Evolutionary conservation across 2,329 filamentous ascomycete genomes (phyloP), one percentile per base, ranked within the genome.

Genomic region (Allantophomopsis lycopodina): DNA sequence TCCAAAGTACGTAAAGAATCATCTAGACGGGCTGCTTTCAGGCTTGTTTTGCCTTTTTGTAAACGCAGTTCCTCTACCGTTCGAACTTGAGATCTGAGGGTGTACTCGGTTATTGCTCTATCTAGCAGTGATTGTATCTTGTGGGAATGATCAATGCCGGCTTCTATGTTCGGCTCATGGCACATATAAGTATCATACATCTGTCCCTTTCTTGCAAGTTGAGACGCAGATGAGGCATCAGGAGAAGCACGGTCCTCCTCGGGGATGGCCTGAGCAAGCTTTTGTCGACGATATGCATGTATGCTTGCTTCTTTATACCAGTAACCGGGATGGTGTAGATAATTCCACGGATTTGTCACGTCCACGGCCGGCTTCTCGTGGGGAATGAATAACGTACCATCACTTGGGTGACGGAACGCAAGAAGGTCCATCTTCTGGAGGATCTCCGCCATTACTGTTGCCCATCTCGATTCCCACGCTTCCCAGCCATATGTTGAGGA

Each of bases 401-500:
- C 23, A 12, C 23, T 28, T 28, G 23, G 23, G 11, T 12, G 23
- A 28, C 23, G 60, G 14, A 78, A 59, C 28, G 69, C 69, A 2
- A 63, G 60, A 11, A 76, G 61, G 15, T 66, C 63, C 18, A 67
- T 61, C 44, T 65, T 71, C 44, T 74, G 67, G 14, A 79, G 66
- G 44, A 79, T 53, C 35, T 73, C 65, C 2, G 73, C 75, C 76
- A 80, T 79, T 11, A 76, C 61, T 16, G 63, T 63, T 13, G 73
- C 69, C 76, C 76, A 80, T 41, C 83, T 73, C 32, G 84, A 78
- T 60, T 94, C 83, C 88, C 89, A 98, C 2, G 89, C 88, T 52
- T 86, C 75, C 84, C 88, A 96, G 5, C 86, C 85, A 56, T 96
- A 96, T 48, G 85, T 94, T 23, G 77, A 75, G 2, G 84, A 87